A percentile compares a stretch with the other conserved stretches of the same genome.
These are phyloP conservation scores for Cladosporium sp. DNA, from an alignment of 2,329 filamentous ascomycete genomes.

Conservation along the genomic window DNA sequence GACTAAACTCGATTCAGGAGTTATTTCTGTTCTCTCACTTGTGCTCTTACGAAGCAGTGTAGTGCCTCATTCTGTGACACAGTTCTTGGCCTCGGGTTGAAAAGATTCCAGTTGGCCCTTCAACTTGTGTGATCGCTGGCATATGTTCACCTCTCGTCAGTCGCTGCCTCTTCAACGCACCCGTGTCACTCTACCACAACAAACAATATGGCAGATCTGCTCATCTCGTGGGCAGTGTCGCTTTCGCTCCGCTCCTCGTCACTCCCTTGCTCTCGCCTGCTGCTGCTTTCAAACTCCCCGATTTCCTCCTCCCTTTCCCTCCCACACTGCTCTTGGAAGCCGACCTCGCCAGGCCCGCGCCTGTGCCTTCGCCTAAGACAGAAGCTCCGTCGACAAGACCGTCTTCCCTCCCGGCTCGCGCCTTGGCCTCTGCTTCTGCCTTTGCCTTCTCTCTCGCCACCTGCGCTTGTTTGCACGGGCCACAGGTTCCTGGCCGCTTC, in stretches of 20 bases:
- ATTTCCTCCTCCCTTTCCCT: background rate
- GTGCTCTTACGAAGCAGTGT: background rate
- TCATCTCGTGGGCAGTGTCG: background rate
- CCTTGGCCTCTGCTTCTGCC: background rate
- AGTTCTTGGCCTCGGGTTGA: background rate
- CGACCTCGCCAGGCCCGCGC: background rate
- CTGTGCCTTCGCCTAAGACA: background rate
- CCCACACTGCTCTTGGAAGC: background rate
- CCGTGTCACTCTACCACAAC: background rate
- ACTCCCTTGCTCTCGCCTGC: background rate
- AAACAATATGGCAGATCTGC: background rate
- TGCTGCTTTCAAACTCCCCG: background rate
- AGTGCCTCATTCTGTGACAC: background rate
- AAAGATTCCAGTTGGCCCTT: background rate
- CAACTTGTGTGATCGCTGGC: background rate
- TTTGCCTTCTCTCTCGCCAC: background rate
- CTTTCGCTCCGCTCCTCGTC: background rate
- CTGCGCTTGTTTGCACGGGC: background rate
- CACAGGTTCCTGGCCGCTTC: background rate
- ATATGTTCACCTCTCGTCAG: background rate
- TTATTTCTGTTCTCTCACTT: background rate
- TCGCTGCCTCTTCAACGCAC: background rate
- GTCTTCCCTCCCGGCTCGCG: background rate
- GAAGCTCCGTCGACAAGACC: background rate
- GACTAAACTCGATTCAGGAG: background rate